Conservation (phyloP, 768 basidiomycete species). For the Lentinula guzmanii region DNA sequence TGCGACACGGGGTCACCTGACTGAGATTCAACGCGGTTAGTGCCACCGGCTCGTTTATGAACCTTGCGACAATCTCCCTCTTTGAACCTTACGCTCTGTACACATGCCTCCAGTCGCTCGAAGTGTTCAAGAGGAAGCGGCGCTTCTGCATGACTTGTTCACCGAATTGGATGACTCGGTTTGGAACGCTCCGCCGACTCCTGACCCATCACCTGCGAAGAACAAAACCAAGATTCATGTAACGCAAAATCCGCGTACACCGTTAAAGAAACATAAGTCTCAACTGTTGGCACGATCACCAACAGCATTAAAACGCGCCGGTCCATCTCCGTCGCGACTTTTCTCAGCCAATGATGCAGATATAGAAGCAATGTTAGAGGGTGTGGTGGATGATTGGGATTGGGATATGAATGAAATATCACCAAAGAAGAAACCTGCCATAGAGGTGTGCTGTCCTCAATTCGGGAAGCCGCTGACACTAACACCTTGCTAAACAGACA, state of each 20-base stretch:
- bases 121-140: constrained; percentile 44
- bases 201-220: constrained; percentile 26
- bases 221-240: constrained; percentile 10
- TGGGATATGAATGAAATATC: constrained; percentile 53
- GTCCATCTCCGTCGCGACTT: constrained; percentile 16
- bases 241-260: constrained; percentile 14
- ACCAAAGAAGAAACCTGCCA: constrained; percentile 36
- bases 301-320: constrained; percentile 6
- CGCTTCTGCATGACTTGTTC: constrained; percentile 51
- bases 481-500: constrained; percentile 2
- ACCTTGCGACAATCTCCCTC: neutral
- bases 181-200: constrained; percentile 33
- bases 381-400: constrained; percentile 68
- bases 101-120: constrained; percentile 28
- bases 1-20: neutral
- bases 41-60: neutral
- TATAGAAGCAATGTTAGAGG: constrained; percentile 47
- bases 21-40: neutral
- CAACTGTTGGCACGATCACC: constrained; percentile 4
- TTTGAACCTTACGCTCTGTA: neutral
- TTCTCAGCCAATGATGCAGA: constrained; percentile 32
- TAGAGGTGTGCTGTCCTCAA: constrained; percentile 8
- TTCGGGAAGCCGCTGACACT: neutral
- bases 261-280: constrained; percentile 5
- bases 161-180: constrained; percentile 48